These are phyloP conservation scores for Myochromella boudieri DNA, from an alignment of 768 basidiomycete genomes.

Conservation along the genomic window DNA sequence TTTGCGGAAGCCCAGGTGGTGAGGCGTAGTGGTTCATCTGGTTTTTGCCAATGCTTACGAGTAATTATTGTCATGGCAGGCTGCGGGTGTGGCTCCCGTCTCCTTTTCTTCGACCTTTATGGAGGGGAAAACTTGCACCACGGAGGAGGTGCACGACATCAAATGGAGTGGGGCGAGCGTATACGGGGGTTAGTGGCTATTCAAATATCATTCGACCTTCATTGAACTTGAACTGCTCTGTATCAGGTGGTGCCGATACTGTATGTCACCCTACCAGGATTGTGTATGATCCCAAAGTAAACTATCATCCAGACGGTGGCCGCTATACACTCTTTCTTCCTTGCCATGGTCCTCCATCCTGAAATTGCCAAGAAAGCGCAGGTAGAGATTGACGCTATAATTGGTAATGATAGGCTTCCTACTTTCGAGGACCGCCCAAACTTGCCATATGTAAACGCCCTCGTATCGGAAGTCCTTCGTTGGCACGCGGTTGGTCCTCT, in stretches of 20 bases:
- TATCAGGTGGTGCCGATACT: constrained; percentile 12
- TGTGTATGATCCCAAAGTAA: background rate
- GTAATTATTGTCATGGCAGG: background rate
- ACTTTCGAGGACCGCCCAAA: constrained; percentile 36
- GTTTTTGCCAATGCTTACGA: background rate
- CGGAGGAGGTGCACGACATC: constrained; percentile 31
- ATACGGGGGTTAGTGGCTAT: constrained; percentile 33
- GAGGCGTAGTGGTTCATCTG: constrained; percentile 6
- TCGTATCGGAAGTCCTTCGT: constrained; percentile 46
- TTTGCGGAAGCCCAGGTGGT: constrained; percentile 49
- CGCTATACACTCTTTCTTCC: constrained; percentile 25
- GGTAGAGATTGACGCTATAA: constrained; percentile 46
- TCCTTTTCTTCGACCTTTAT: constrained; percentile 36
- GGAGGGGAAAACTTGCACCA: constrained; percentile 29
- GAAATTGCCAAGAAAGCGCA: constrained; percentile 52
- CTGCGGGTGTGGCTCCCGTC: constrained; percentile 23
- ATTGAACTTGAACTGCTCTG: background rate
- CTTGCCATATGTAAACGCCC: constrained; percentile 47
- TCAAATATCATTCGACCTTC: background rate
- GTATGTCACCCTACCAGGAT: background rate
- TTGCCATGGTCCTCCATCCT: constrained; percentile 11
- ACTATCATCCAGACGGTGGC: constrained; percentile 20
- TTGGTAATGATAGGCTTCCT: constrained; percentile 36
- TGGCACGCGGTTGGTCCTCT: constrained; percentile 27
- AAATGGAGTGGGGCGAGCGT: constrained; percentile 47